Conservation (phyloP, 331 rosid species). For the Quercus tomentella region DNA sequence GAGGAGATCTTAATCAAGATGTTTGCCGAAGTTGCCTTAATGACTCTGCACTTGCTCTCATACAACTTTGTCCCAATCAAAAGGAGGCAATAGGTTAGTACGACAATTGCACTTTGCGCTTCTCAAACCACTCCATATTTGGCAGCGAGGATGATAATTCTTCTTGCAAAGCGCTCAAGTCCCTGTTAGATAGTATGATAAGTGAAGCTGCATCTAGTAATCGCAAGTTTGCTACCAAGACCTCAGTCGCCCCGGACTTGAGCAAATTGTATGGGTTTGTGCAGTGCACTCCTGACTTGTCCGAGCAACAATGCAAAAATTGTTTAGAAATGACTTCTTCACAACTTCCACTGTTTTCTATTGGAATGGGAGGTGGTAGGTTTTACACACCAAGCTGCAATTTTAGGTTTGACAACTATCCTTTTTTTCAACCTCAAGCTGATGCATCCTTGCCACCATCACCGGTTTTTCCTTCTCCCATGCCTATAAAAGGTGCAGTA, state of each 20-base stretch:
- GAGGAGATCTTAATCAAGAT: neutral
- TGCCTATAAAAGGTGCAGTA: neutral
- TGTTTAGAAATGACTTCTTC: neutral
- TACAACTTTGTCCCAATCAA: neutral
- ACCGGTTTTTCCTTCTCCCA: neutral
- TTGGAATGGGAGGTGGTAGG: neutral
- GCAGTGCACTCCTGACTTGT: slow-evolving; percentile 25
- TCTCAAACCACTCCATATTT: neutral
- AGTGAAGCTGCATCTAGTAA: neutral
- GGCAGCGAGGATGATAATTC: neutral
- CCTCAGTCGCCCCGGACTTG: too few relatives aligned
- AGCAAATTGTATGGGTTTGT: slow-evolving; percentile 3
- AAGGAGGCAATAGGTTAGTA: neutral
- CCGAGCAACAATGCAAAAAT: neutral
- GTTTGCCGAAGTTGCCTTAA: neutral
- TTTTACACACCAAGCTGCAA: neutral
- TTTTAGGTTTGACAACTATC: neutral
- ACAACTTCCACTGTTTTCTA: neutral
- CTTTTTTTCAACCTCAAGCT: neutral
- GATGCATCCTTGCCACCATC: neutral
- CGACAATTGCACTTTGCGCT: neutral
- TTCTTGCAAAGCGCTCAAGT: neutral
- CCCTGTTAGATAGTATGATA: neutral
- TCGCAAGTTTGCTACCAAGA: neutral
- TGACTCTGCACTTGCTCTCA: neutral